These are phyloP conservation scores for Xylariomycetidae sp. DNA, from an alignment of 2,329 filamentous ascomycete genomes.

Conservation along the genomic window DNA sequence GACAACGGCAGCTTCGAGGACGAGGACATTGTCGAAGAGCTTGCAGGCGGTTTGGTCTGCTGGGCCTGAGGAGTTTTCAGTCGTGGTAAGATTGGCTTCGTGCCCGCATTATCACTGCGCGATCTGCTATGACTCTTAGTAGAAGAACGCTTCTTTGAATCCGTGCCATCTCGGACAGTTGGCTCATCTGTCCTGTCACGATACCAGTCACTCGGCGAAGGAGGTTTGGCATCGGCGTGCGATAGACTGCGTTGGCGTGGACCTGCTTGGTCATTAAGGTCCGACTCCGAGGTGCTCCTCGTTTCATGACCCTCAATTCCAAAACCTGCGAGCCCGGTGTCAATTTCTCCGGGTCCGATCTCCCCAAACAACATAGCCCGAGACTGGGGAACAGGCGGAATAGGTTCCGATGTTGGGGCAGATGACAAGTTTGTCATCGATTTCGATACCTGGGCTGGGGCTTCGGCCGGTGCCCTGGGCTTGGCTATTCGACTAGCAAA, in stretches of 20 bases:
- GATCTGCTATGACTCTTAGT: conserved; percentile 43
- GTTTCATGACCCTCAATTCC: conserved; percentile 51
- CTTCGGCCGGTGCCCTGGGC: conserved; percentile 34
- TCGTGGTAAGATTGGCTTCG: conserved; percentile 24
- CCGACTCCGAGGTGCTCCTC: conserved; percentile 67
- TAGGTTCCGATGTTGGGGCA: conserved; percentile 18
- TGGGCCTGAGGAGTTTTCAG: conserved; percentile 26
- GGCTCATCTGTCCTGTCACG: conserved; percentile 17
- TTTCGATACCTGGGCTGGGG: conserved; percentile 34
- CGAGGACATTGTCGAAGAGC: conserved; percentile 24
- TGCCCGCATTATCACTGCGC: conserved; percentile 53
- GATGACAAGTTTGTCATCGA: conserved; percentile 38
- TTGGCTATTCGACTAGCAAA: conserved; percentile 55
- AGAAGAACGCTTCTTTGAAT: conserved; percentile 20
- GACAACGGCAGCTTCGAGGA: conserved; percentile 41
- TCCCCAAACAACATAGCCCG: conserved; percentile 68
- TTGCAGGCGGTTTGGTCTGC: conserved; percentile 29
- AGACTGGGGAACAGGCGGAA: conserved; percentile 25
- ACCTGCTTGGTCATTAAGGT: conserved; percentile 45
- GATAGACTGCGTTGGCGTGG: conserved; percentile 49
- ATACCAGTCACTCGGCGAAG: conserved; percentile 54
- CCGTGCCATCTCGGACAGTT: conserved; percentile 11
- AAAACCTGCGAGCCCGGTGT: conserved; percentile 48
- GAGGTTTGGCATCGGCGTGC: conserved; percentile 49
- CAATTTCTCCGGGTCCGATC: conserved; percentile 55